phyloP scores from a whole-genome alignment of 768 basidiomycete species.

The Mycena metata region DNA sequence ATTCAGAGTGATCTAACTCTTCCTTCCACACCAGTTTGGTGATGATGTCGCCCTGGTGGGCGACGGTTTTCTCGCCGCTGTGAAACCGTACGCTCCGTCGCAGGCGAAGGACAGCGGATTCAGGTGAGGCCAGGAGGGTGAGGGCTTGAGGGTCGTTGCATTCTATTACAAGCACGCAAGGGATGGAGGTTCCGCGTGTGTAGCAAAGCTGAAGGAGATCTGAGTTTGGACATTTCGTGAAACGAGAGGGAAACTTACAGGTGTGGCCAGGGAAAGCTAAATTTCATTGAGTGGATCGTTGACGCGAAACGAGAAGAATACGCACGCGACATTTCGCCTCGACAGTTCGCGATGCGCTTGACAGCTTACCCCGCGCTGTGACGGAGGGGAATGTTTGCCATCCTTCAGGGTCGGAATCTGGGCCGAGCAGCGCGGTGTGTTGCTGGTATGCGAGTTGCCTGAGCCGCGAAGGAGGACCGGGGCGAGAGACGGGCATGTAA shows the following conservation, averaged over 20 bases:
- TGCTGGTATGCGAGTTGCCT: constrained; percentile 54
- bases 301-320: constrained; percentile 13
- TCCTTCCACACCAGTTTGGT: constrained; percentile 42
- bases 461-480: constrained; percentile 48
- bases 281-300: constrained; percentile 11
- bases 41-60: constrained; percentile 20
- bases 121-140: constrained; percentile 51
- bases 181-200: constrained; percentile 57
- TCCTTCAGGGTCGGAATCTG: constrained; percentile 55
- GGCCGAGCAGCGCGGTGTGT: constrained; percentile 50
- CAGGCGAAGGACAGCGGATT: constrained; percentile 49
- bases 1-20: constrained; percentile 45
- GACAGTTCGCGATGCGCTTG: constrained; percentile 44
- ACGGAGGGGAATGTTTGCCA: constrained; percentile 51
- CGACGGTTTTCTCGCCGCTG: constrained; percentile 29
- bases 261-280: constrained; percentile 56
- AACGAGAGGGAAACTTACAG: constrained; percentile 44
- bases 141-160: constrained; percentile 52
- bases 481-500: constrained; percentile 52
- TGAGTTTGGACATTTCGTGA: constrained; percentile 6
- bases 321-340: constrained; percentile 52
- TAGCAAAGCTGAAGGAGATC: constrained; percentile 51
- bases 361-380: constrained; percentile 47
- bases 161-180: constrained; percentile 49
- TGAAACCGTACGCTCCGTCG: constrained; percentile 45